Conservation (phyloP, 2,329 filamentous ascomycete species). For the Fusarium udum region DNA sequence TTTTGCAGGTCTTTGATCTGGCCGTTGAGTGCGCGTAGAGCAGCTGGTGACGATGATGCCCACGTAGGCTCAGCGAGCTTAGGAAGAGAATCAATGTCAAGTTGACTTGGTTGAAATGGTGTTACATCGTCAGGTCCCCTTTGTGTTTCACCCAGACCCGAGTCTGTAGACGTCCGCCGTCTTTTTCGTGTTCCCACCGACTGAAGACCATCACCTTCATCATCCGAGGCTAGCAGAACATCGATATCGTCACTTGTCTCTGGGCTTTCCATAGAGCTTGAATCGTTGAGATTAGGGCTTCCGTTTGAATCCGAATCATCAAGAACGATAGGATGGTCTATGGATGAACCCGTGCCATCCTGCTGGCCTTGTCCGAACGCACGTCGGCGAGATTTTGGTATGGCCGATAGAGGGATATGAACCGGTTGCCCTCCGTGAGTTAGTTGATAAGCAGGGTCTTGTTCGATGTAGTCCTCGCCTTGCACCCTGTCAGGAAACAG, state of each 20-base stretch:
- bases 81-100: conserved; percentile 70
- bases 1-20: conserved; percentile 73
- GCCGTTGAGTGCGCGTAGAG: conserved; percentile 39
- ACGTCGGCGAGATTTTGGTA: conserved; percentile 36
- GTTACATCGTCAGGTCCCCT: conserved; percentile 34
- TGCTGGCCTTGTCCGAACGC: background rate
- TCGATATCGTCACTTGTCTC: conserved; percentile 31
- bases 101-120: conserved; percentile 71
- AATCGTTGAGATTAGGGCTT: conserved; percentile 25
- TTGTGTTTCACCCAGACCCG: conserved; percentile 26
- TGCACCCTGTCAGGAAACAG: background rate
- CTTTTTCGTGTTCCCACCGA: conserved; percentile 28
- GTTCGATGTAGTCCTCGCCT: conserved; percentile 30
- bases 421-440: background rate
- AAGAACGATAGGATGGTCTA: conserved; percentile 8
- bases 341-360: background rate
- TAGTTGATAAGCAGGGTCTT: conserved; percentile 38
- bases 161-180: conserved; percentile 33
- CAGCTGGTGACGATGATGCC: conserved; percentile 43
- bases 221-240: conserved; percentile 37
- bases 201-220: conserved; percentile 4
- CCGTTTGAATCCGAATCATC: conserved; percentile 4
- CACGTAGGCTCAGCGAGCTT: conserved; percentile 59
- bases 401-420: conserved; percentile 43
- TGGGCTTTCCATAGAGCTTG: background rate